Conservation (phyloP, 2,329 filamentous ascomycete genomes). For the Hypomyces rosellus region DNA sequence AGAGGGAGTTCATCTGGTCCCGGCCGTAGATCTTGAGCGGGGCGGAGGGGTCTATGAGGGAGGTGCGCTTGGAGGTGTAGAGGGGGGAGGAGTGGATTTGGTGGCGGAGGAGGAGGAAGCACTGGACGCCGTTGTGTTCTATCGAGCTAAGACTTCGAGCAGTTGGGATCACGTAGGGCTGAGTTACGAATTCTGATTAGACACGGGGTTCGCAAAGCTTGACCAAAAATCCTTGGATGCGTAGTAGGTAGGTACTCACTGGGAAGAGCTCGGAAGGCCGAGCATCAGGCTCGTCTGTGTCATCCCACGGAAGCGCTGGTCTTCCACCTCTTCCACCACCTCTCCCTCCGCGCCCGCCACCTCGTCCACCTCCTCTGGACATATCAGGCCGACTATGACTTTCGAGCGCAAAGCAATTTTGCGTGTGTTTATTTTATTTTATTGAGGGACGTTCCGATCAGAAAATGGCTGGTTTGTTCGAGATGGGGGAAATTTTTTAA, state of each 20-base stretch:
- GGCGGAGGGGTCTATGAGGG: slow-evolving; percentile 33
- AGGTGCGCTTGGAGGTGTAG: slow-evolving; percentile 49
- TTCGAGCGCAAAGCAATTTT: too few relatives aligned
- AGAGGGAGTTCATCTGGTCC: slow-evolving; percentile 52
- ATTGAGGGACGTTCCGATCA: background rate
- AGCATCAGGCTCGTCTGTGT: slow-evolving; percentile 48
- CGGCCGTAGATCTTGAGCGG: slow-evolving; percentile 46
- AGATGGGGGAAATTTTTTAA: too few relatives aligned
- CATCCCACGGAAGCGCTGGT: slow-evolving; percentile 46
- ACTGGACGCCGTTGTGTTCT: slow-evolving; percentile 43
- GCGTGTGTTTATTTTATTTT: background rate
- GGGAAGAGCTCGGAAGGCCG: slow-evolving; percentile 56
- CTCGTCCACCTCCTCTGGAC: slow-evolving; percentile 47
- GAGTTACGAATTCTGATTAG: background rate
- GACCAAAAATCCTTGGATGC: background rate
- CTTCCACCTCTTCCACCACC: slow-evolving; percentile 41
- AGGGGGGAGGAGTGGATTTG: slow-evolving; percentile 49
- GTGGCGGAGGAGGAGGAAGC: slow-evolving; percentile 50
- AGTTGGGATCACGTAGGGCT: slow-evolving; percentile 46
- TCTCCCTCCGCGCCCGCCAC: slow-evolving; percentile 45
- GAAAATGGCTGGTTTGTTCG: too few relatives aligned
- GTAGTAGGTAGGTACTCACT: slow-evolving; percentile 36
- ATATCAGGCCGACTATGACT: slow-evolving; percentile 24
- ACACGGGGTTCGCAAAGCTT: background rate
- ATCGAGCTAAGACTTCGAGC: slow-evolving; percentile 36